Base-by-base conservation (phyloP, 2,329 filamentous ascomycete genomes). In the Verticillium zaregamsianum region DNA sequence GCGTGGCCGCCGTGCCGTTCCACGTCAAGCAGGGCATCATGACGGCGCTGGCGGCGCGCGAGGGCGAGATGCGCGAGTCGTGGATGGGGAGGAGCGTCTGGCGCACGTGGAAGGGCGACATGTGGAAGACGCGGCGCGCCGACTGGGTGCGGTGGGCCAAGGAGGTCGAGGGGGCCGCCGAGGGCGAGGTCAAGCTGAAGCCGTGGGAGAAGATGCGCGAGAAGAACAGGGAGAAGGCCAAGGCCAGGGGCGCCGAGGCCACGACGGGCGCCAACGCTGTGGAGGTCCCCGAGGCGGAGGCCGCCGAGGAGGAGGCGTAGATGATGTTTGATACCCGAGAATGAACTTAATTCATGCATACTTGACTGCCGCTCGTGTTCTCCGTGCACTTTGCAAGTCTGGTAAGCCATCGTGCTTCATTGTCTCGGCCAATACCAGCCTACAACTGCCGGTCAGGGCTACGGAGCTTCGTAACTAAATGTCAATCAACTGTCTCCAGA, bases 61-160 rank as follows among this genome's bases (percentile, higher is more conserved):
- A 87, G 70, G 68, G 73, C 23, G 73, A 78, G 59, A 74, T 87
- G 39, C 77, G 84, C 15, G 79, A 83, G 52, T 80, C 77, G 4
- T 86, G 82, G 77, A 77, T 80, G 65, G 85, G 85, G 0, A 75
- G 84, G 9, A 82, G 79, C 61, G 82, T 84, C 9, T 87, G 84
- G 85, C 76, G 82, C 31, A 76, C 75, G 40, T 87, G 84, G 84
- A 82, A 80, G 70, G 84, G 83, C 14, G 84, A 87, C 63, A 69
- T 81, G 71, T 87, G 83, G 83, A 82, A 80, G 68, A 80, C 80
- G 57, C 74, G 80, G 52, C 72, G 79, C 57, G 71, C 75, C 17
- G 84, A 86, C 57, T 87, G 85, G 85, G 81, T 84, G 64, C 68
- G 74, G 3, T 86, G 83, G 82, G 80, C 80, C 63, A 86, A 82